Percentiles rank a stretch among this genome's conserved stretches.
phyloP scores from a whole-genome alignment of 2,329 filamentous ascomycete species.

The Xylariaceae sp. region DNA sequence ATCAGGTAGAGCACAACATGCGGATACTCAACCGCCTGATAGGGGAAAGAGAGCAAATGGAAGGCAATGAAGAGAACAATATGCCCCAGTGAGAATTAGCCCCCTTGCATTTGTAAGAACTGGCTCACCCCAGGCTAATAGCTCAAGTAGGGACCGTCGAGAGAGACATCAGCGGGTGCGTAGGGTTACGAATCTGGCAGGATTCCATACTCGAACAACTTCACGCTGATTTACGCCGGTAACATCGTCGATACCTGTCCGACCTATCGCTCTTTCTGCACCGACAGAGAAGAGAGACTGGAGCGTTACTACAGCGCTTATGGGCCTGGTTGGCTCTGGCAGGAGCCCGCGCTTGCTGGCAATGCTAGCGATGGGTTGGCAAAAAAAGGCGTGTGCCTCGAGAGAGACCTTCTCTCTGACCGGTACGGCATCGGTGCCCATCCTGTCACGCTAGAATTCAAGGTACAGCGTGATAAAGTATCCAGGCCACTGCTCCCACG shows the following conservation, averaged over 20 bases:
- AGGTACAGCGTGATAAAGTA: conserved; percentile 5
- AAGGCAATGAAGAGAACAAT: conserved; percentile 31
- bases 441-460: conserved; percentile 12
- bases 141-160: conserved; percentile 22
- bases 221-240: conserved; percentile 39
- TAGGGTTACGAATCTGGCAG: conserved; percentile 35
- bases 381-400: conserved; percentile 30
- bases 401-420: conserved; percentile 2
- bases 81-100: conserved; percentile 28
- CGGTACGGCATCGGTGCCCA: conserved; percentile 25
- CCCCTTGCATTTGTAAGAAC: too few relatives aligned
- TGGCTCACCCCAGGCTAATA: conserved; percentile 12
- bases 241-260: conserved; percentile 37
- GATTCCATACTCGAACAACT: conserved; percentile 36
- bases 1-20: conserved; percentile 20
- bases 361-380: conserved; percentile 19
- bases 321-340: conserved; percentile 42
- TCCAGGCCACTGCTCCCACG: neutral
- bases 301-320: conserved; percentile 33
- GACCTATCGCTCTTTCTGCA: conserved; percentile 34
- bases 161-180: conserved; percentile 27
- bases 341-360: conserved; percentile 37
- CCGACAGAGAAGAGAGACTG: conserved; percentile 34
- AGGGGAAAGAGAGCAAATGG: conserved; percentile 25
- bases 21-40: conserved; percentile 23